Conservation (phyloP, 2,329 filamentous ascomycete genomes). For the Fusarium anthophilum region DNA sequence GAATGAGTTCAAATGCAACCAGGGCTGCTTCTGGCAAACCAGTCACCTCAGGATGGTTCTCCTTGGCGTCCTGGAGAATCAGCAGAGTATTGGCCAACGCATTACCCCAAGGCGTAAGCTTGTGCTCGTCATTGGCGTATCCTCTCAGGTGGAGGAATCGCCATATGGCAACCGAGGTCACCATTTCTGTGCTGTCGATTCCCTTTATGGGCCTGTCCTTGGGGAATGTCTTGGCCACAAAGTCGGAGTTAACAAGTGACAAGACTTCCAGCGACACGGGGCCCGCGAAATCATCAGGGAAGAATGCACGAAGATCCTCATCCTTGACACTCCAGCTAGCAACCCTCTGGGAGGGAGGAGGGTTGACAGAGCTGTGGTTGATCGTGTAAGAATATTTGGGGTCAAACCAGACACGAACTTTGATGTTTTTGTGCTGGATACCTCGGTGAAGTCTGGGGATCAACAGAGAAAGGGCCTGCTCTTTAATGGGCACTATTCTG, state of each 20-base stretch:
- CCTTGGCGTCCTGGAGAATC: conserved; percentile 64
- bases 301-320: conserved; percentile 59
- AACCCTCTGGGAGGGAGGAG: conserved; percentile 57
- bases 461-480: conserved; percentile 80
- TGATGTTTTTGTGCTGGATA: conserved; percentile 81
- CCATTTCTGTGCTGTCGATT: conserved; percentile 72
- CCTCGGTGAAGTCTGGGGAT: conserved; percentile 84
- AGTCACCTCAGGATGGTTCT: conserved; percentile 54
- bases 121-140: conserved; percentile 82
- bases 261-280: conserved; percentile 68
- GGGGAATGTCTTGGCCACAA: conserved; percentile 74
- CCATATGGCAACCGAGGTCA: conserved; percentile 80
- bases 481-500: conserved; percentile 77
- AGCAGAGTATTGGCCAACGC: conserved; percentile 77
- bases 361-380: conserved; percentile 63
- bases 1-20: conserved; percentile 85
- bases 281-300: conserved; percentile 54
- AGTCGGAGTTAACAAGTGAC: conserved; percentile 74
- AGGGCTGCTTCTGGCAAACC: conserved; percentile 80
- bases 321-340: conserved; percentile 79
- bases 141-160: conserved; percentile 89
- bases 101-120: conserved; percentile 84
- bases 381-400: conserved; percentile 73
- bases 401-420: conserved; percentile 86
- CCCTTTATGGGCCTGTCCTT: conserved; percentile 67